Evolutionary conservation across 495 filamentous ascomycete species (phyloP).

Genomic region (Daldinia childiae): DNA sequence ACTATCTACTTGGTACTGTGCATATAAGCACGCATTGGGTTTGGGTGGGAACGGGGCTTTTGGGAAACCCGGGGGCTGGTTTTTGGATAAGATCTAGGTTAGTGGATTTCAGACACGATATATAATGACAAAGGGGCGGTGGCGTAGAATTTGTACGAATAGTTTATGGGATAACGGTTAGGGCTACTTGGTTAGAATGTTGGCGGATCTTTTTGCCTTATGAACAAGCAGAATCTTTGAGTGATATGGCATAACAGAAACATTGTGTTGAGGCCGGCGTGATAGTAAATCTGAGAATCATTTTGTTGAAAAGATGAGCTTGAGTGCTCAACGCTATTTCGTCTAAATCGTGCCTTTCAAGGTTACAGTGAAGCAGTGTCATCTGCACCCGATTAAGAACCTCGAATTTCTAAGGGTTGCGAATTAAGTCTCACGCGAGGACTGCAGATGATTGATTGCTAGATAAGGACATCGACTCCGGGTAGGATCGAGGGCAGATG

Average conservation of each 20-base stretch:
- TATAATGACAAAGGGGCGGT: constrained; percentile 15
- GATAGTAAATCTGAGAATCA: background rate
- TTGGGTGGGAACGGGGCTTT: constrained; percentile 9
- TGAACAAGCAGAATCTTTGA: background rate
- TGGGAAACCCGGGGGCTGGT: background rate
- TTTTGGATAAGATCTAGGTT: background rate
- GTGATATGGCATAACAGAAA: background rate
- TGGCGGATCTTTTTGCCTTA: constrained; percentile 6
- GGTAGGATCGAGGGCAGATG: background rate
- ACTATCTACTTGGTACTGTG: constrained; percentile 6
- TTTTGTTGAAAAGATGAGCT: background rate
- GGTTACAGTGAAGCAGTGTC: constrained; percentile 23
- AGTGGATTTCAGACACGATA: constrained; percentile 15
- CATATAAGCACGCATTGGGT: background rate
- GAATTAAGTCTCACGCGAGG: constrained; percentile 24
- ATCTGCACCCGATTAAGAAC: constrained; percentile 15
- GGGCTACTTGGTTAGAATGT: constrained; percentile 11
- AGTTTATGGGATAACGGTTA: constrained; percentile 21
- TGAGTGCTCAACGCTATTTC: background rate
- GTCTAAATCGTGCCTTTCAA: constrained; percentile 11
- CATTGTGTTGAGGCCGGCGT: background rate
- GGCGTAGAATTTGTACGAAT: constrained; percentile 11
- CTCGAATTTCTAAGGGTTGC: constrained; percentile 11
- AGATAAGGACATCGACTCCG: constrained; percentile 17
- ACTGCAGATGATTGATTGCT: constrained; percentile 27